These are phyloP conservation scores for Suillus luteus DNA, from an alignment of 768 basidiomycete species.

Conservation along the genomic window DNA sequence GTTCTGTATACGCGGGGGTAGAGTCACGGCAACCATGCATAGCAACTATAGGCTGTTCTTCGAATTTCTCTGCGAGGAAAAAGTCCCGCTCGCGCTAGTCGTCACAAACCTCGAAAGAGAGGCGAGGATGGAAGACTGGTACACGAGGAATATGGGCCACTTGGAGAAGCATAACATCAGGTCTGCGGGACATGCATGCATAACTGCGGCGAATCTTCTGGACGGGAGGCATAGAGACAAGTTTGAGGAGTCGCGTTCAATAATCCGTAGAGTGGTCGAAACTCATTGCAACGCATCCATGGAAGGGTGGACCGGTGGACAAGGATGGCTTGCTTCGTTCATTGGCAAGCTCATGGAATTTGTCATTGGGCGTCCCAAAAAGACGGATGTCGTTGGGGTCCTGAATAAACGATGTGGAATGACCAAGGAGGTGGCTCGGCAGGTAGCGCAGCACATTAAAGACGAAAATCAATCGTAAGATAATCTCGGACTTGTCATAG, in stretches of 20 bases:
- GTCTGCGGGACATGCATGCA: slow-evolving; percentile 41
- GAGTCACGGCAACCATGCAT: slow-evolving; percentile 38
- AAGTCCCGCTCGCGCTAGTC: slow-evolving; percentile 34
- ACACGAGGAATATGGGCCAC: slow-evolving; percentile 29
- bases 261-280: neutral
- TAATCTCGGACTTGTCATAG: neutral
- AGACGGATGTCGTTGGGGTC: slow-evolving; percentile 21
- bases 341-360: slow-evolving; percentile 18
- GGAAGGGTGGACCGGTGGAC: slow-evolving; percentile 15
- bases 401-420: slow-evolving; percentile 30
- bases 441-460: neutral
- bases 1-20: slow-evolving; percentile 44
- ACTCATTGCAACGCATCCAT: neutral
- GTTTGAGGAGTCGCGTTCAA: slow-evolving; percentile 35
- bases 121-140: slow-evolving; percentile 36
- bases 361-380: slow-evolving; percentile 21
- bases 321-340: slow-evolving; percentile 23
- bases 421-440: slow-evolving; percentile 3
- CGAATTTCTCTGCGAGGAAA: slow-evolving; percentile 41
- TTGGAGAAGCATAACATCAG: slow-evolving; percentile 30
- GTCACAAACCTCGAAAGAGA: slow-evolving; percentile 45
- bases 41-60: slow-evolving; percentile 45
- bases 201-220: slow-evolving; percentile 34
- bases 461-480: neutral
- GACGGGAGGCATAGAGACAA: slow-evolving; percentile 32